Base-by-base conservation (phyloP, 2,329 filamentous ascomycete species). In the Cucurbitaria berberidis region DNA sequence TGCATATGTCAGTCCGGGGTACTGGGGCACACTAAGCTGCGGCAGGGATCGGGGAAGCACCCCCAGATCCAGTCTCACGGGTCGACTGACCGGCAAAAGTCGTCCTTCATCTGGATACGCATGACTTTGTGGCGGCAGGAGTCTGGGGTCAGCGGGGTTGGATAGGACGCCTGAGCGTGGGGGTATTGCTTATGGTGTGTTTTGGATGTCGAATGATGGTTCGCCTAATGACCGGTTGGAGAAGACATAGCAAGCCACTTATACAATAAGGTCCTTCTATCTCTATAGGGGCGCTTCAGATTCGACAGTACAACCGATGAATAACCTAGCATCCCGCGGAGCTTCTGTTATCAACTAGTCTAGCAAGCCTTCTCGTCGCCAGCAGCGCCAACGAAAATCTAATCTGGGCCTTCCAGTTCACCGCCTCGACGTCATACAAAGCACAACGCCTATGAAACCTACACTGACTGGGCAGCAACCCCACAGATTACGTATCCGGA, bases 61-160 rank as follows among this genome's bases (percentile, higher is more conserved):
- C 49, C 60, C 54, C 63, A 51, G 56, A 67, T 52, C 66, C 66
- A 68, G 36, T 43, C 52, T 48, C 22, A 44, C 45, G 66, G 66
- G 56, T 44, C 47, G 26, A 16, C 49, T 55, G 50, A 60, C 53
- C 61, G 57, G 58, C 54, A 62, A 55, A 55, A 57, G 18, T 52
- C 42, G 27, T 30, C 30, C 41, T 58, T 45, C 50, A 54, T 56
- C 52, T 54, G 57, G 51, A 60, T 45, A 44, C 49, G 45, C 34
- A 51, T 42, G 48, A 46, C 18, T 44, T 32, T 45, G 51, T 51
- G 44, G 48, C 60, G 52, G 47, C 27, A 32, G 40, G 19, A 50
- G 49, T 59, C 50, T 46, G 55, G 58, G 53, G 55, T 53, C 44
- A 52, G 58, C 58, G 58, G 53, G 53, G 55, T 51, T 45, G 42